These are phyloP conservation scores for Kuraishia cidri DNA, from an alignment of 805 yeast species.

Conservation along the genomic window DNA sequence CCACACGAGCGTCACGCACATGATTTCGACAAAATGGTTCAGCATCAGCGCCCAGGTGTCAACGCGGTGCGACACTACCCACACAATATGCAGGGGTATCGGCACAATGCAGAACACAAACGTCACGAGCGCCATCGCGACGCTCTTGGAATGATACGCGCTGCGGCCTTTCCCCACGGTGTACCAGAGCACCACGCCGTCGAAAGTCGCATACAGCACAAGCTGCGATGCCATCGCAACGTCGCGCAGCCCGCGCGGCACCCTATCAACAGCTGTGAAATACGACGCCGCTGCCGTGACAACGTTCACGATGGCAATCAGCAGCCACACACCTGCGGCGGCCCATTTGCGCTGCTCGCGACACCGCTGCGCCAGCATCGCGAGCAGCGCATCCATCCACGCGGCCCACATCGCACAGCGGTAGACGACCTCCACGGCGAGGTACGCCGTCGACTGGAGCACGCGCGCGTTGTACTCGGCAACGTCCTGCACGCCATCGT, in stretches of 20 bases:
- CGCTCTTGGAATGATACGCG: constrained; percentile 33
- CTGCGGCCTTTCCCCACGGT: constrained; percentile 8
- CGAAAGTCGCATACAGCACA: constrained; percentile 3
- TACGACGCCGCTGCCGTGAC: neutral
- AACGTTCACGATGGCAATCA: neutral
- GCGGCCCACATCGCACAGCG: constrained; percentile 40
- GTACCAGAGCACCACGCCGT: constrained; percentile 1
- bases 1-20: constrained; percentile 48
- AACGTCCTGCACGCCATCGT: constrained; percentile 43
- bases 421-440: constrained; percentile 29
- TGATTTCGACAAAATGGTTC: constrained; percentile 35
- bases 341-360: neutral
- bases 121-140: constrained; percentile 39
- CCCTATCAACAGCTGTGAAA: neutral
- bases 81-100: constrained; percentile 18
- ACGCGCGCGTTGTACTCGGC: constrained; percentile 26
- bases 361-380: constrained; percentile 6
- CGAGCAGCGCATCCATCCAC: constrained; percentile 40
- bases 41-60: constrained; percentile 41
- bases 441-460: constrained; percentile 24
- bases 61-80: constrained; percentile 23
- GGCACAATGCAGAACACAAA: constrained; percentile 26
- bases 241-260: no score
- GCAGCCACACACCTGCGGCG: constrained; percentile 1
- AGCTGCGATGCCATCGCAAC: constrained; percentile 2